Evolutionary conservation across 805 yeast genomes (phyloP).

Genomic region (Ogataea glucozyma): DNA sequence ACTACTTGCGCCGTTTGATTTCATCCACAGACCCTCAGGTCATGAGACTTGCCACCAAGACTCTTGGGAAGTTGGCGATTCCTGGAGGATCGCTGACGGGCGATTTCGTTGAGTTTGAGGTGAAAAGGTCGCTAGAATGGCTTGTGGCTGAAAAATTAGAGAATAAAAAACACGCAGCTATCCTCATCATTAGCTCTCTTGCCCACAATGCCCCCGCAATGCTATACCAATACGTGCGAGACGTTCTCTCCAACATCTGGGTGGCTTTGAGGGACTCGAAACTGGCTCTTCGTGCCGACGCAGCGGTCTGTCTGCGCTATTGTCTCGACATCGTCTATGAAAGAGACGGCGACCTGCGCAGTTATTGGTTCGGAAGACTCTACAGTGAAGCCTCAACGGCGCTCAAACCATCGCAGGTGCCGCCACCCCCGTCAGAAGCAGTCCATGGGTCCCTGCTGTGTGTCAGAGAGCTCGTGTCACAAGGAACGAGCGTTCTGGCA

Average conservation of each 20-base stretch:
- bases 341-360: constrained; percentile 69
- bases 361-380: constrained; percentile 72
- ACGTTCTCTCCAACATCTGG: constrained; percentile 84
- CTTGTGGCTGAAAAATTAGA: constrained; percentile 85
- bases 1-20: constrained; percentile 75
- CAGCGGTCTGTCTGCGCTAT: constrained; percentile 76
- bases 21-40: constrained; percentile 82
- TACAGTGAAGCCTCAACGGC: constrained; percentile 36
- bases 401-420: constrained; percentile 25
- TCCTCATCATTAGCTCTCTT: constrained; percentile 75
- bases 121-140: constrained; percentile 88
- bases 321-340: constrained; percentile 79
- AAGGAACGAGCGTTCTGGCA: constrained; percentile 71
- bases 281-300: constrained; percentile 71
- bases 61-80: constrained; percentile 84
- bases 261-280: constrained; percentile 81
- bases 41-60: constrained; percentile 82
- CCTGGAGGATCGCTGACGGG: constrained; percentile 90
- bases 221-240: constrained; percentile 73
- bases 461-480: constrained; percentile 71
- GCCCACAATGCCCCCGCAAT: constrained; percentile 87
- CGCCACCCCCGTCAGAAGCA: constrained; percentile 49
- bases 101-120: constrained; percentile 91
- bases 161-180: constrained; percentile 86
- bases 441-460: constrained; percentile 88